Percentiles rank a stretch among this genome's conserved stretches.
Evolutionary conservation across 352 stramenopile genomes (phyloP).

Genomic region (Phytophthora fragariaefolia): DNA sequence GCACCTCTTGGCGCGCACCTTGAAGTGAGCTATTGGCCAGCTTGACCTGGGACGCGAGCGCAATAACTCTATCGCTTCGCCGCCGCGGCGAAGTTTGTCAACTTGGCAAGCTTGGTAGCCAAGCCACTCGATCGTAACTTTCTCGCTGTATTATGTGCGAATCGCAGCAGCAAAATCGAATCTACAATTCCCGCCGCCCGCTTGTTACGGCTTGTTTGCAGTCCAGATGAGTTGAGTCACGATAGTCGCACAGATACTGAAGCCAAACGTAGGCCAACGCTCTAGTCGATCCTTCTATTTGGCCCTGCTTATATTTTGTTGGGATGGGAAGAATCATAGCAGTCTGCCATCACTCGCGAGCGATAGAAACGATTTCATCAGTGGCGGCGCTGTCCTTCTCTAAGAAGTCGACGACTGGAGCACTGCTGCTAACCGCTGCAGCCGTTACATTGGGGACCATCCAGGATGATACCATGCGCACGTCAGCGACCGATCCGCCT

Average conservation of each 20-base stretch:
- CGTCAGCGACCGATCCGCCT: slow-evolving; percentile 48
- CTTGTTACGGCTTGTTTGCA: not conserved
- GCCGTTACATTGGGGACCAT: slow-evolving; percentile 45
- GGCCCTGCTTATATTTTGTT: slow-evolving; percentile 23
- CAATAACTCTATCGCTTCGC: too few species aligned
- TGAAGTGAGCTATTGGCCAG: slow-evolving; percentile 19
- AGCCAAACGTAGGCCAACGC: not conserved
- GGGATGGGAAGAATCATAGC: not conserved
- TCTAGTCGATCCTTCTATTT: not conserved
- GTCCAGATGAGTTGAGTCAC: not conserved
- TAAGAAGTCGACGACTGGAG: not conserved
- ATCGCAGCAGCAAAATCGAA: too few species aligned
- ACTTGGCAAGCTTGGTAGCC: too few species aligned
- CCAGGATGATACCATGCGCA: slow-evolving; percentile 59
- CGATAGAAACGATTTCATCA: slow-evolving; percentile 7
- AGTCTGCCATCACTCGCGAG: slow-evolving; percentile 16
- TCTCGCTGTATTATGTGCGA: too few species aligned
- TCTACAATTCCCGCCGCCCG: too few species aligned
- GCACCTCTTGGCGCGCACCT: slow-evolving; percentile 11
- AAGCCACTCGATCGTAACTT: not conserved
- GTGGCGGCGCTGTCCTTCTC: slow-evolving; percentile 1
- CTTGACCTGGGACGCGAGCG: too few species aligned
- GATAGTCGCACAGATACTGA: not conserved
- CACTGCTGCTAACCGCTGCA: not conserved
- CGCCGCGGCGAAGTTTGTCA: too few species aligned